Percentiles rank a stretch among this genome's conserved stretches.
These are phyloP conservation scores for Fragilariopsis cylindrus DNA, from an alignment of 108 stramenopile genomes.

Conservation along the genomic window DNA sequence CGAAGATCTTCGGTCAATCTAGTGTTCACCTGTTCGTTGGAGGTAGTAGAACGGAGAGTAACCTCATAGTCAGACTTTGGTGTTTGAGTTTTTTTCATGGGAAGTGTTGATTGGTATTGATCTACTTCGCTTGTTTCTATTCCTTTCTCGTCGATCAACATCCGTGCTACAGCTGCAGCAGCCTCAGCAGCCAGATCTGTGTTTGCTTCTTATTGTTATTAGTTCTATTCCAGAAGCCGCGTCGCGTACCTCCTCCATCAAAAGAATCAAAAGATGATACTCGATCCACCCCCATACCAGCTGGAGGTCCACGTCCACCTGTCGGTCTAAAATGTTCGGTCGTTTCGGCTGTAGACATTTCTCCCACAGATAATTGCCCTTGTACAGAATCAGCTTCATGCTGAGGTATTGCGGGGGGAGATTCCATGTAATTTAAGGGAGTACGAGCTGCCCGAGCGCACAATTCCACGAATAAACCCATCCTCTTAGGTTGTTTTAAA, in stretches of 20 bases:
- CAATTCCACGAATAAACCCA: constrained; percentile 53
- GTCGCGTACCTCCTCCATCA: neutral
- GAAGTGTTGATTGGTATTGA: neutral
- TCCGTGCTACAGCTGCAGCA: constrained; percentile 43
- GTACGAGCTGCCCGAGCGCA: constrained; percentile 48
- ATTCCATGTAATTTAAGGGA: constrained; percentile 41
- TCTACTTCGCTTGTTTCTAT: neutral
- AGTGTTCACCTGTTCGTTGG: neutral
- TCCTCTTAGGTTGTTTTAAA: constrained; percentile 40
- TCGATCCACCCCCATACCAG: constrained; percentile 15
- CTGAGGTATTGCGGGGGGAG: constrained; percentile 25
- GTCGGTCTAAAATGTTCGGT: neutral
- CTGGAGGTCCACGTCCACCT: neutral
- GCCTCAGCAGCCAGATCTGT: constrained; percentile 49
- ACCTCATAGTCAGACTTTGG: constrained; percentile 29
- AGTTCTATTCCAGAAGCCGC: constrained; percentile 20
- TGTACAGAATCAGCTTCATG: neutral
- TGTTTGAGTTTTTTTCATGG: constrained; percentile 9
- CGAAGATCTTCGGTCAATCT: constrained; percentile 49
- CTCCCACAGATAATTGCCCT: neutral
- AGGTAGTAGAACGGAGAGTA: constrained; percentile 4
- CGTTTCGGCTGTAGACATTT: neutral
- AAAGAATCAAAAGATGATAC: constrained; percentile 18
- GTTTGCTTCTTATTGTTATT: constrained; percentile 21
- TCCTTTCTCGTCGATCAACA: constrained; percentile 38